These are phyloP conservation scores for Syzygium grande DNA, from an alignment of 345 rosid species.

Conservation along the genomic window DNA sequence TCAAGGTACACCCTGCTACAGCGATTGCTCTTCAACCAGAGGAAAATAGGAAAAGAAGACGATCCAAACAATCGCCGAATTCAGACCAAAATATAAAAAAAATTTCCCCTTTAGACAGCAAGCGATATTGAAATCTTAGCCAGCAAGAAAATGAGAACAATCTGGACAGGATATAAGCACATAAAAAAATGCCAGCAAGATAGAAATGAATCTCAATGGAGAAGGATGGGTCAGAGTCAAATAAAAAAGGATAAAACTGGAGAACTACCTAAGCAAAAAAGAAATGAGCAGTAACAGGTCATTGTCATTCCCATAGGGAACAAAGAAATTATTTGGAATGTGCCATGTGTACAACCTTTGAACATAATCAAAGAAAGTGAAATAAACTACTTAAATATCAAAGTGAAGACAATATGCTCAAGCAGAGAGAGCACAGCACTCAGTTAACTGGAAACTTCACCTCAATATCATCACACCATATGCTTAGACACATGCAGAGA, in stretches of 20 bases:
- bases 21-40: not conserved
- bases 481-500: not conserved
- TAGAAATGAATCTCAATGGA: not conserved
- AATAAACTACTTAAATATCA: not conserved
- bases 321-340: not conserved
- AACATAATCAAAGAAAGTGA: not conserved
- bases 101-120: not conserved
- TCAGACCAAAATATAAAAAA: not conserved
- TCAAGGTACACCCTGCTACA: not conserved
- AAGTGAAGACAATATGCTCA: not conserved
- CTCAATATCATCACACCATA: not conserved
- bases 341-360: not conserved
- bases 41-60: not conserved
- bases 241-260: not conserved
- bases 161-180: not conserved
- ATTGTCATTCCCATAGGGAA: not conserved
- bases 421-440: not conserved
- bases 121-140: not conserved
- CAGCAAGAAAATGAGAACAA: not conserved
- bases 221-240: not conserved
- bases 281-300: not conserved
- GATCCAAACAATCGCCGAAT: not conserved
- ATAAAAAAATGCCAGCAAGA: not conserved
- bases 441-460: not conserved
- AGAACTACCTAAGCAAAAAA: not conserved